Evolutionary conservation across 805 yeast genomes (phyloP).

Genomic region (Naumovozyma dairenensis): DNA sequence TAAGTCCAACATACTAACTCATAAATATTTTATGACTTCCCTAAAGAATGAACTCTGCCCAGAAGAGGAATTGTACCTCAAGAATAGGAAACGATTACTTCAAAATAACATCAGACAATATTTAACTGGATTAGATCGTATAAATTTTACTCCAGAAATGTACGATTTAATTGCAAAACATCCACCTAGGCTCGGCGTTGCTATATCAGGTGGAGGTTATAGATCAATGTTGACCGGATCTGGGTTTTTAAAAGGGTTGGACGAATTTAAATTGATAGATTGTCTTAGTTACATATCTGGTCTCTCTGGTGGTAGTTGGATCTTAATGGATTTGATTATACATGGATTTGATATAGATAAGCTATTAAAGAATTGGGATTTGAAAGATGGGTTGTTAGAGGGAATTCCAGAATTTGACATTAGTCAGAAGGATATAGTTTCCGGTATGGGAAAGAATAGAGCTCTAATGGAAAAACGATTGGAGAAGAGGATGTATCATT

Average conservation of each 20-base stretch:
- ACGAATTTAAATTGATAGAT: constrained; percentile 39
- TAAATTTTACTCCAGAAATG: constrained; percentile 28
- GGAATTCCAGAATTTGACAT: constrained; percentile 49
- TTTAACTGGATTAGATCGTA: constrained; percentile 26
- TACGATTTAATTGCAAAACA: constrained; percentile 9
- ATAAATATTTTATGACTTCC: too few species aligned
- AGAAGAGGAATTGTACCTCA: constrained; percentile 13
- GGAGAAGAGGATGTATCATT: background rate
- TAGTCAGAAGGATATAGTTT: constrained; percentile 17
- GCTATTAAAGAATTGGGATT: constrained; percentile 31
- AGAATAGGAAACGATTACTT: constrained; percentile 26
- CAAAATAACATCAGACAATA: constrained; percentile 25
- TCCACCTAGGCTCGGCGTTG: constrained; percentile 30
- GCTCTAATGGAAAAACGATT: background rate
- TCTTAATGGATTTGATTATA: constrained; percentile 40
- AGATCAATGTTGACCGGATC: constrained; percentile 30
- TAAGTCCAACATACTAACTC: too few species aligned
- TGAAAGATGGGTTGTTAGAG: constrained; percentile 39
- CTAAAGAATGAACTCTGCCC: constrained; percentile 11
- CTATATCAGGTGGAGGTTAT: constrained; percentile 32
- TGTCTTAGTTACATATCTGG: constrained; percentile 50
- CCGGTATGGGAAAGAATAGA: constrained; percentile 6
- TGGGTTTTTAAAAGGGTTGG: constrained; percentile 24
- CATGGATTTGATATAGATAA: constrained; percentile 32
- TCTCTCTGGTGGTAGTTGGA: constrained; percentile 67